These are phyloP conservation scores for Lathyrus oleraceus DNA, from an alignment of 306 rosid genomes.

Conservation along the genomic window DNA sequence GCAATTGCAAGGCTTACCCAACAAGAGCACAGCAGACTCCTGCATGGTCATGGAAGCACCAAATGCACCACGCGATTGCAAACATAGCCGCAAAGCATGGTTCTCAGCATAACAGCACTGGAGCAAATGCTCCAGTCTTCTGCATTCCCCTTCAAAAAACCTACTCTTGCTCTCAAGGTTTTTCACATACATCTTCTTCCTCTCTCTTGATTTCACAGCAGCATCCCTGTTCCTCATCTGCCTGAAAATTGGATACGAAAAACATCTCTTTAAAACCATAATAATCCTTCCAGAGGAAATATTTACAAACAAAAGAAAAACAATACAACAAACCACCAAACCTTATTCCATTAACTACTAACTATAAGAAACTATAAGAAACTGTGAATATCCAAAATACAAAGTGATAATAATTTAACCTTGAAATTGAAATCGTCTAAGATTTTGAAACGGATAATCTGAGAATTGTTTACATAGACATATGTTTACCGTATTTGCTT, in stretches of 20 bases:
- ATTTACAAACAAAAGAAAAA: too few species aligned
- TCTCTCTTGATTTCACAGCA: slow-evolving; percentile 85
- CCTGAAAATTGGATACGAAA: slow-evolving; percentile 50
- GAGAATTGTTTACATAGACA: neutral
- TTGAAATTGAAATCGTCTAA: too few species aligned
- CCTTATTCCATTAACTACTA: too few species aligned
- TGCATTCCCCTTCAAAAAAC: slow-evolving; percentile 86
- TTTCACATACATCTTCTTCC: slow-evolving; percentile 73
- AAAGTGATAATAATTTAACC: too few species aligned
- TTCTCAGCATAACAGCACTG: slow-evolving; percentile 88
- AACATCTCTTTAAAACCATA: slow-evolving; percentile 21
- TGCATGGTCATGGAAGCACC: slow-evolving; percentile 76
- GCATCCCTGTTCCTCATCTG: slow-evolving; percentile 89
- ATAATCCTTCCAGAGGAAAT: too few species aligned
- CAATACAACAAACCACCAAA: too few species aligned
- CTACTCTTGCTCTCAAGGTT: slow-evolving; percentile 79
- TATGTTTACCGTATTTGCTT: slow-evolving; percentile 58
- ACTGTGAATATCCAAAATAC: too few species aligned
- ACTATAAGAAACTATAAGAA: too few species aligned
- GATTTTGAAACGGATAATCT: neutral
- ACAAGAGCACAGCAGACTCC: slow-evolving; percentile 99
- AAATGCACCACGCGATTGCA: slow-evolving; percentile 62
- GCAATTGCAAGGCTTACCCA: slow-evolving; percentile 62
- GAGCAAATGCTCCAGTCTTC: slow-evolving; percentile 81
- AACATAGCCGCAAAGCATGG: slow-evolving; percentile 68